Percentiles rank a stretch among this genome's conserved stretches.
Conservation (phyloP, 2,329 filamentous ascomycete species). For the Cordyceps cicadae region DNA sequence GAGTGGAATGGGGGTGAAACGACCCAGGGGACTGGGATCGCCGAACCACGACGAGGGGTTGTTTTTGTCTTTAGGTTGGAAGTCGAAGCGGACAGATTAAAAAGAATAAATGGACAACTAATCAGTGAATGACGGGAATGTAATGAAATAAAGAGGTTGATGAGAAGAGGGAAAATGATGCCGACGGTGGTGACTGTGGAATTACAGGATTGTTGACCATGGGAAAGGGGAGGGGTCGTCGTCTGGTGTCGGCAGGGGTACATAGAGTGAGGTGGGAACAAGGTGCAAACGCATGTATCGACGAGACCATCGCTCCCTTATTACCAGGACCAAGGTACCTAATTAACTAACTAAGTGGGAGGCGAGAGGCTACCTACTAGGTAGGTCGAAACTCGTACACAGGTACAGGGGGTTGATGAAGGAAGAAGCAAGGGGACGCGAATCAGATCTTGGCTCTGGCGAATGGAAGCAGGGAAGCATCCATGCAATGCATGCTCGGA, state of each 20-base stretch:
- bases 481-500: constrained; percentile 10
- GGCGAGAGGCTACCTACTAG: not conserved
- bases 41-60: not conserved
- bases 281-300: not conserved
- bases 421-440: not conserved
- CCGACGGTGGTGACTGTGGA: not conserved
- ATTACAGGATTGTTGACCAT: not conserved
- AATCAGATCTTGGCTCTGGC: constrained; percentile 5
- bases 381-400: not conserved
- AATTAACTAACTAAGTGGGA: too few relatives aligned
- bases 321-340: too few relatives aligned
- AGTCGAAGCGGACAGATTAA: constrained; percentile 14
- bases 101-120: constrained; percentile 13
- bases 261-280: not conserved
- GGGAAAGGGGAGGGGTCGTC: not conserved
- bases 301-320: too few relatives aligned
- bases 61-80: not conserved
- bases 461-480: constrained; percentile 3
- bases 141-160: not conserved
- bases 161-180: not conserved
- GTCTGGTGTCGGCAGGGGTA: not conserved
- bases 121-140: not conserved
- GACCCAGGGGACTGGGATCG: constrained; percentile 2
- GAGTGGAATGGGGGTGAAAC: constrained; percentile 12
- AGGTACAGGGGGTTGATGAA: not conserved